phyloP scores from a whole-genome alignment of 164 flowering plant species.

The Nymphaea thermarum region DNA sequence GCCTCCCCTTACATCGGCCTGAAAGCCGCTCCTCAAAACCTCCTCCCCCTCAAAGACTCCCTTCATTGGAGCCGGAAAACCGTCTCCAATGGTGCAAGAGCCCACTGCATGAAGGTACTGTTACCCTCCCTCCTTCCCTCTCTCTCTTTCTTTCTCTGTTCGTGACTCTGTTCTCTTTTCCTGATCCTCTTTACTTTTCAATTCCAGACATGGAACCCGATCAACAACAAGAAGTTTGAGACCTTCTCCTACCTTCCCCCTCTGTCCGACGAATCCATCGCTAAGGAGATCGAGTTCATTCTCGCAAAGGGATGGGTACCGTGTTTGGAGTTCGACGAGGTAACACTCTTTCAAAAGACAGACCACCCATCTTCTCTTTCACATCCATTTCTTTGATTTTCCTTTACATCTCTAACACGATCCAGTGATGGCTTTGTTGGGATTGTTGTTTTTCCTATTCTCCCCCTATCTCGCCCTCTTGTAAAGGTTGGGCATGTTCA shows the following conservation, averaged over 20 bases:
- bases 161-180: background rate
- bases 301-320: constrained; percentile 60
- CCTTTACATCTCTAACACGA: background rate
- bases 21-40: constrained; percentile 17
- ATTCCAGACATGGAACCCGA: constrained; percentile 57
- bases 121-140: too few species aligned
- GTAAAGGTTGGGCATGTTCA: constrained; percentile 37
- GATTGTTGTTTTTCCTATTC: background rate
- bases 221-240: constrained; percentile 59
- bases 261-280: constrained; percentile 43
- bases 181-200: background rate
- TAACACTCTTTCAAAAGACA: constrained; percentile 6
- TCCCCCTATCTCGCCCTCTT: background rate
- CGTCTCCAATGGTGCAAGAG: constrained; percentile 44
- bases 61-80: constrained; percentile 33
- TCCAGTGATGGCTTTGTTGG: background rate
- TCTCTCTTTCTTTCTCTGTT: background rate
- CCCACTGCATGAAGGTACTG: constrained; percentile 58
- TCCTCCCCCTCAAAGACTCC: constrained; percentile 26
- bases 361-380: background rate
- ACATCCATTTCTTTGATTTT: background rate
- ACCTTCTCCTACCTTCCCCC: constrained; percentile 64
- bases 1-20: constrained; percentile 20
- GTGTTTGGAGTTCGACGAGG: constrained; percentile 68
- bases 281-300: constrained; percentile 63